phyloP scores from a whole-genome alignment of 106 monocot genomes.

The Ottelia alismoides region DNA sequence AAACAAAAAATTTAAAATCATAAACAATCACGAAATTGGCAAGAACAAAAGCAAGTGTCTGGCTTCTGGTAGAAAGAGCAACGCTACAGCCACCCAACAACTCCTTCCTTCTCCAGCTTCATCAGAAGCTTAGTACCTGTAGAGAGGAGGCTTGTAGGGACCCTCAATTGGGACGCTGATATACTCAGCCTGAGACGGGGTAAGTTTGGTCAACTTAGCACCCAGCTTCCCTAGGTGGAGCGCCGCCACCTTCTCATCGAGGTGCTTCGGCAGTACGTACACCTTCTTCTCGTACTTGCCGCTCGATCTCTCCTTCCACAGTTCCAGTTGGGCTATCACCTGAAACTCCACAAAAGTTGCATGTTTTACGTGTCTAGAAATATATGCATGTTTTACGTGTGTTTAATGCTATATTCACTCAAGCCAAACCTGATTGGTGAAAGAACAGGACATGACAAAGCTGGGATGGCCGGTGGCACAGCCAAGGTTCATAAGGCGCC shows the following conservation, averaged over 20 bases:
- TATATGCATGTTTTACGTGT: too few species aligned
- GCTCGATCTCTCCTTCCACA: conserved; percentile 68
- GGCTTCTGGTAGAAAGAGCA: too few species aligned
- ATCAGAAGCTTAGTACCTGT: conserved; percentile 80
- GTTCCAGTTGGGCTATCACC: conserved; percentile 83
- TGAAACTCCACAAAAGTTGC: conserved; percentile 13
- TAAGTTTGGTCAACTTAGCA: conserved; percentile 68
- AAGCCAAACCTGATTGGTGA: conserved; percentile 86
- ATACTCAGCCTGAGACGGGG: conserved; percentile 53
- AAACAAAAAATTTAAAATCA: too few species aligned
- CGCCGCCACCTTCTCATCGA: conserved; percentile 87
- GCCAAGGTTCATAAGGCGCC: conserved; percentile 78
- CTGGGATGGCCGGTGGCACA: conserved; percentile 88
- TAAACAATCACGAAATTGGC: too few species aligned
- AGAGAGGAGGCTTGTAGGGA: conserved; percentile 74
- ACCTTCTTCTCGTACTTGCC: conserved; percentile 91
- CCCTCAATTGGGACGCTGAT: conserved; percentile 59
- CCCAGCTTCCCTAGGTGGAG: conserved; percentile 77
- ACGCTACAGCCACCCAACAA: too few species aligned
- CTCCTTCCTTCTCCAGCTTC: too few species aligned
- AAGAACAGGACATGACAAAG: conserved; percentile 94
- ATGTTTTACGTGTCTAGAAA: too few species aligned
- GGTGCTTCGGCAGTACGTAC: conserved; percentile 78
- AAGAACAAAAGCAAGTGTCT: too few species aligned
- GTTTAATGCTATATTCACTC: too few species aligned